Evolutionary conservation across 805 yeast genomes (phyloP).

Genomic region (Ogataea henricii): DNA sequence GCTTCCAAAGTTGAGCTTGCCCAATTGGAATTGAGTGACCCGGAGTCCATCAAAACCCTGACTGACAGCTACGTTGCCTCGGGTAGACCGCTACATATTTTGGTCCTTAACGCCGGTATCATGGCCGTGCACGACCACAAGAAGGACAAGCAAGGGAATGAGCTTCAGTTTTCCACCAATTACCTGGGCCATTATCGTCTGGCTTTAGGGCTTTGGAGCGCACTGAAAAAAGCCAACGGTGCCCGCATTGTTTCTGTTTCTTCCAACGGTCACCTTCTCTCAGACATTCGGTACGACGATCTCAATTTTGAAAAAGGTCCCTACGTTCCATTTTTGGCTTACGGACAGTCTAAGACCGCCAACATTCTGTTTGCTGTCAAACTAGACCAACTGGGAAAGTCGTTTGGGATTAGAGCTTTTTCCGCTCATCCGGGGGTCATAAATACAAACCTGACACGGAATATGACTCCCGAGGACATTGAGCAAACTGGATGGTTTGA

Average conservation of each 20-base stretch:
- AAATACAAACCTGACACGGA: background rate
- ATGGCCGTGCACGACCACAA: conserved; percentile 3
- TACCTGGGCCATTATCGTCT: conserved; percentile 5
- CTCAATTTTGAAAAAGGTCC: background rate
- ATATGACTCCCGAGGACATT: background rate
- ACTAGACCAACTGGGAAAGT: background rate
- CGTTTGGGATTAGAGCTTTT: background rate
- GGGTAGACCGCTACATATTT: conserved; percentile 6
- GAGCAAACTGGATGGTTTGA: background rate
- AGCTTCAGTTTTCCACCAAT: conserved; percentile 8
- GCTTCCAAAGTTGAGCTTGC: conserved; percentile 5
- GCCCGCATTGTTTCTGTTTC: conserved; percentile 6
- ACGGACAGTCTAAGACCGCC: conserved; percentile 9
- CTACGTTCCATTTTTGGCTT: conserved; percentile 3
- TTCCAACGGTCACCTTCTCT: background rate
- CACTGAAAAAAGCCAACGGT: conserved; percentile 7
- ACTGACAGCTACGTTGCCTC: background rate
- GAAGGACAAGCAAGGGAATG: conserved; percentile 1
- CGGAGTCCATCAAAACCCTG: background rate
- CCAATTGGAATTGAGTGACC: conserved; percentile 1
- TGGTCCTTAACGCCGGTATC: conserved; percentile 6
- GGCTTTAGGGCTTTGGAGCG: background rate
- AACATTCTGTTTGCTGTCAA: conserved; percentile 2
- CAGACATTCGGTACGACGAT: conserved; percentile 2
- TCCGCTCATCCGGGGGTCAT: background rate